phyloP scores from a whole-genome alignment of 208 protist genomes.

The Trypanosoma congolense region DNA sequence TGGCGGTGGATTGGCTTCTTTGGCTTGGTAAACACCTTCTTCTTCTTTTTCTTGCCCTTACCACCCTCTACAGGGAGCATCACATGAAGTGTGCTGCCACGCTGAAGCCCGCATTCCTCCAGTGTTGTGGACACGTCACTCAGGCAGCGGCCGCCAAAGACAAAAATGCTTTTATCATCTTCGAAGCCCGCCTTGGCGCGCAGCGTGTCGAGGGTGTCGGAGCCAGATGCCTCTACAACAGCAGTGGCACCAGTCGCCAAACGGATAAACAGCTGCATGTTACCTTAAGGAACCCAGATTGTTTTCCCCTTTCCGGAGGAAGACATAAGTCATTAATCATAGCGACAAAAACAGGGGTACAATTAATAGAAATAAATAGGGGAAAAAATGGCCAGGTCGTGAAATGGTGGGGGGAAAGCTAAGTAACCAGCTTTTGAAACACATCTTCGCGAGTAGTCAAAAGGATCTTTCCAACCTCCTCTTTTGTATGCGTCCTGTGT shows the following conservation, averaged over 20 bases:
- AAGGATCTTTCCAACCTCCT: too few species aligned
- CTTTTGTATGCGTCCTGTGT: too few species aligned
- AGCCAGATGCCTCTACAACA: conserved; percentile 7
- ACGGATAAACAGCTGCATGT: conserved; percentile 24
- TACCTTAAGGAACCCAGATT: conserved; percentile 6
- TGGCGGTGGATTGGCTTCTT: conserved; percentile 98
- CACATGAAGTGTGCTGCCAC: conserved; percentile 85
- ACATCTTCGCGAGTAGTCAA: too few species aligned
- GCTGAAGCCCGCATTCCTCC: conserved; percentile 62
- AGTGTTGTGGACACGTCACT: conserved; percentile 71
- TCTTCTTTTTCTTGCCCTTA: conserved; percentile 99
- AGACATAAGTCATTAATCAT: conserved; percentile 8
- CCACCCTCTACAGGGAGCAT: conserved; percentile 87
- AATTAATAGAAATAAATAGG: not conserved
- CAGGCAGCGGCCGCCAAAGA: conserved; percentile 88
- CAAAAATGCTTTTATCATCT: conserved; percentile 69
- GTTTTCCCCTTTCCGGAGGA: conserved; percentile 7
- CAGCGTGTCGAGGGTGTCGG: conserved; percentile 34
- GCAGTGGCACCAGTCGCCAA: conserved; percentile 15
- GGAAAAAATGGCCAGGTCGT: not conserved
- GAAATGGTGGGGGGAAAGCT: not conserved
- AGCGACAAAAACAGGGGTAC: conserved; percentile 6
- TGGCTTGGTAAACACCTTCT: conserved; percentile 99
- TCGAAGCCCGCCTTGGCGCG: conserved; percentile 94
- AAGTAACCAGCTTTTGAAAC: too few species aligned